A percentile compares a stretch with the other conserved stretches of the same genome.
These are phyloP conservation scores for Stemphylium vesicarium DNA, from an alignment of 2,329 filamentous ascomycete species.

Conservation along the genomic window DNA sequence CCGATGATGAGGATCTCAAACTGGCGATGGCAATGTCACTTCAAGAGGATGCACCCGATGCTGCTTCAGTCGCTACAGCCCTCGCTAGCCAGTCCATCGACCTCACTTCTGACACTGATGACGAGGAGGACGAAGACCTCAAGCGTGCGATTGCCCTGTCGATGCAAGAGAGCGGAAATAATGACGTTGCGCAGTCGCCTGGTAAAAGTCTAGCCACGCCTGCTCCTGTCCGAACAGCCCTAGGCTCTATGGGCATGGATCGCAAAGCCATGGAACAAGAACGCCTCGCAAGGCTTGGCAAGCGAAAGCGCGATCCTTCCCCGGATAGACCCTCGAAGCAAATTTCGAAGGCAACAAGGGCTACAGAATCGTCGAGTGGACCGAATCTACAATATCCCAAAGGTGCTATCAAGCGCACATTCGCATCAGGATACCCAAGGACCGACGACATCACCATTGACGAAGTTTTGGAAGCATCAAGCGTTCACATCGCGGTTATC, in stretches of 20 bases:
- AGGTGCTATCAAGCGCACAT: conserved; percentile 83
- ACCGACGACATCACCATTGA: conserved; percentile 83
- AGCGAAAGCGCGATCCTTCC: conserved; percentile 65
- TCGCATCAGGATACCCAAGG: conserved; percentile 68
- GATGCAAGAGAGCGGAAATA: conserved; percentile 16
- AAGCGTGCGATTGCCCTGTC: conserved; percentile 40
- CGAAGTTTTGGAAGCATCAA: conserved; percentile 77
- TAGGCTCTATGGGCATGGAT: conserved; percentile 63
- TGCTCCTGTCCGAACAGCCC: background rate
- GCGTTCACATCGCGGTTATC: conserved; percentile 77
- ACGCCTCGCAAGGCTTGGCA: conserved; percentile 70
- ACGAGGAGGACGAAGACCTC: conserved; percentile 32
- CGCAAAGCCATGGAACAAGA: conserved; percentile 86
- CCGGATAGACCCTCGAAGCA: conserved; percentile 42
- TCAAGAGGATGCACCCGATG: conserved; percentile 20
- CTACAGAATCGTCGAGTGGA: background rate
- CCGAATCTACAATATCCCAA: conserved; percentile 54
- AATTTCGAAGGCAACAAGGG: background rate
- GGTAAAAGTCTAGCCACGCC: background rate
- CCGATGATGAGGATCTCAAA: conserved; percentile 38
- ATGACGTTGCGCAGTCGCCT: background rate
- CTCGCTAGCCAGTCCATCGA: conserved; percentile 16
- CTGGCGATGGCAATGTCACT: conserved; percentile 40
- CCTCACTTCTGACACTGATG: conserved; percentile 25
- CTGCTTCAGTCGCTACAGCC: background rate